These are phyloP conservation scores for Chamaecrista fasciculata DNA, from an alignment of 306 rosid genomes.

Conservation along the genomic window DNA sequence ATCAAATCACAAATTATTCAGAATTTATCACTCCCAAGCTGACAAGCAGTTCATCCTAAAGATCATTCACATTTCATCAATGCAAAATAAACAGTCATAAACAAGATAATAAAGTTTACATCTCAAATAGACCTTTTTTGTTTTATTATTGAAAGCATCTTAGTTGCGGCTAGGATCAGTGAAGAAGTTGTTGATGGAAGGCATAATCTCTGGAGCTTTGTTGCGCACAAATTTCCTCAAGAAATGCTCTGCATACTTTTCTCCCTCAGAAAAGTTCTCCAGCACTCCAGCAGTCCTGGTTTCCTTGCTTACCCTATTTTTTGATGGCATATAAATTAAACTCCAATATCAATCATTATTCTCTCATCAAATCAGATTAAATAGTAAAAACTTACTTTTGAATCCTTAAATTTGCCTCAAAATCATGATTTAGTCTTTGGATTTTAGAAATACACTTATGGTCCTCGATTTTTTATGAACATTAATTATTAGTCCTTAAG, in stretches of 20 bases:
- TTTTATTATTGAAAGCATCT: conserved; percentile 23
- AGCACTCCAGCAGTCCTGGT: conserved; percentile 75
- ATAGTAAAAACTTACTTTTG: background rate
- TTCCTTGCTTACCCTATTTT: conserved; percentile 74
- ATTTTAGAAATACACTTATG: too few relatives aligned
- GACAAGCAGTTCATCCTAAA: conserved; percentile 15
- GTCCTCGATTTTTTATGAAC: too few relatives aligned
- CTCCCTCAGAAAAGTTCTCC: conserved; percentile 73
- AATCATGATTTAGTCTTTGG: too few relatives aligned
- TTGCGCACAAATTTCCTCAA: conserved; percentile 64
- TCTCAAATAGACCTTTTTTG: background rate
- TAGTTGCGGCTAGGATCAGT: conserved; percentile 61
- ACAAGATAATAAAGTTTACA: conserved; percentile 14
- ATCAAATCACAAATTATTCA: conserved; percentile 25
- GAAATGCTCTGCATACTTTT: conserved; percentile 58
- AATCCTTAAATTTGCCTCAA: too few relatives aligned
- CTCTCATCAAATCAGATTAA: background rate
- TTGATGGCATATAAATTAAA: background rate
- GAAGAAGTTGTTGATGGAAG: conserved; percentile 59
- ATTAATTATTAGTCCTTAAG: too few relatives aligned
- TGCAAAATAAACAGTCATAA: background rate
- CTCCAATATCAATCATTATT: background rate
- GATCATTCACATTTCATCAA: conserved; percentile 20
- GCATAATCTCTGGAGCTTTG: conserved; percentile 73
- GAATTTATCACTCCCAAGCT: conserved; percentile 25